These are phyloP conservation scores for Scutellaria galericulata DNA, from an alignment of 257 asterid genomes.

Conservation along the genomic window DNA sequence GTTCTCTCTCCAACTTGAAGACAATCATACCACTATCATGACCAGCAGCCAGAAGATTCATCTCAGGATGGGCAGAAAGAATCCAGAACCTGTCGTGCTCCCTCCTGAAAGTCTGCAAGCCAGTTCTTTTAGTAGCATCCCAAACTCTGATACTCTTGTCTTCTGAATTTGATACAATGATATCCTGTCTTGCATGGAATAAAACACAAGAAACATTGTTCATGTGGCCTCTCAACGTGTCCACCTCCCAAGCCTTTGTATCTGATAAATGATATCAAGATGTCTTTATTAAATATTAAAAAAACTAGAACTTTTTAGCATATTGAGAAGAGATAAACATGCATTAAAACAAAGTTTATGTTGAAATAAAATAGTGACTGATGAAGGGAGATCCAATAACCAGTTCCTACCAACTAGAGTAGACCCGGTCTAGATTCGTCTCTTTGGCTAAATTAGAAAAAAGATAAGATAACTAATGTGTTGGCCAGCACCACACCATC, in stretches of 20 bases:
- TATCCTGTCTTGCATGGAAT: slow-evolving; percentile 90
- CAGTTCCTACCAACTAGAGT: slow-evolving; percentile 6
- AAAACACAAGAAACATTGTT: slow-evolving; percentile 93
- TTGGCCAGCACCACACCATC: slow-evolving; percentile 16
- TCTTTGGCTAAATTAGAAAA: not conserved
- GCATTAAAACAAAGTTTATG: slow-evolving; percentile 6
- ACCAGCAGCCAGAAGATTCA: slow-evolving; percentile 98
- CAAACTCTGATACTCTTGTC: slow-evolving; percentile 97
- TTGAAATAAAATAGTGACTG: not conserved
- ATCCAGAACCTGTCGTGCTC: slow-evolving; percentile 99
- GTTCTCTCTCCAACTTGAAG: slow-evolving; percentile 95
- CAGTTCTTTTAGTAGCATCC: slow-evolving; percentile 99
- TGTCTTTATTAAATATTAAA: slow-evolving; percentile 17
- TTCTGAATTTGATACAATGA: slow-evolving; percentile 93
- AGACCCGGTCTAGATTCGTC: slow-evolving; percentile 3
- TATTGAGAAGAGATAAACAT: slow-evolving; percentile 5
- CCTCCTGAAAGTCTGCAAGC: slow-evolving; percentile 96
- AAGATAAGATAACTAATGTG: slow-evolving; percentile 1
- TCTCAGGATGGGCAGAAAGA: slow-evolving; percentile 94
- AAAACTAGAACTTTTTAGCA: not conserved
- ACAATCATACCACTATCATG: slow-evolving; percentile 99
- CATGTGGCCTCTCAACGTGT: slow-evolving; percentile 97
- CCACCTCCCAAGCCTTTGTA: slow-evolving; percentile 99
- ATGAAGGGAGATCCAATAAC: not conserved
- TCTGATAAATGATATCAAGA: slow-evolving; percentile 51